Conservation (phyloP, 148 eudicot species). For the Silene latifolia region DNA sequence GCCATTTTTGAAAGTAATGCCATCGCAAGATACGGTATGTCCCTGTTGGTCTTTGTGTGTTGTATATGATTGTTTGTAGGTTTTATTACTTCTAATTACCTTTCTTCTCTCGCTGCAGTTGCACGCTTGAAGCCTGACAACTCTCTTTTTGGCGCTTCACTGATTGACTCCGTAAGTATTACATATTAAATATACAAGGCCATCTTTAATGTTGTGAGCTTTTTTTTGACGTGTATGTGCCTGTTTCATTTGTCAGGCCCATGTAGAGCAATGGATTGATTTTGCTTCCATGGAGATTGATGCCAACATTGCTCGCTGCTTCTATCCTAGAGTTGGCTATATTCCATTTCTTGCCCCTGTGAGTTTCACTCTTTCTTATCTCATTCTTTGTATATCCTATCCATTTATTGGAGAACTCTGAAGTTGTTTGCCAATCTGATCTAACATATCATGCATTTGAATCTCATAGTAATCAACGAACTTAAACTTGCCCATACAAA, state of each 20-base stretch:
- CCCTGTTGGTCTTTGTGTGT: slow-evolving; percentile 4
- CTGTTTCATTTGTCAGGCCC: slow-evolving; percentile 32
- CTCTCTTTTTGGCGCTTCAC: slow-evolving; percentile 48
- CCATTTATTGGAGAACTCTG: not conserved
- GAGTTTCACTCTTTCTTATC: slow-evolving; percentile 3
- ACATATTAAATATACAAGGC: not conserved
- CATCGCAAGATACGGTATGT: slow-evolving; percentile 62
- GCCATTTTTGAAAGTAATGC: slow-evolving; percentile 67
- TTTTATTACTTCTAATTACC: slow-evolving; percentile 5
- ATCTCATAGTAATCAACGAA: not conserved
- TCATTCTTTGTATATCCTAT: not conserved
- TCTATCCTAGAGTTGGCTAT: no score
- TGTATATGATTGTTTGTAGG: slow-evolving; percentile 20
- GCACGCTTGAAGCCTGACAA: slow-evolving; percentile 44
- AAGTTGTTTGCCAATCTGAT: no score
- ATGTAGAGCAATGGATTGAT: no score
- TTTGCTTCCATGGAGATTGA: no score
- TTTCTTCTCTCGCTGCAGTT: slow-evolving; percentile 32
- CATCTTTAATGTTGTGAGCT: not conserved
- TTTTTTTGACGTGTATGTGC: not conserved
- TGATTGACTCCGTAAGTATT: slow-evolving; percentile 44
- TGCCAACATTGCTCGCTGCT: no score
- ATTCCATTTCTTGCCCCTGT: no score
- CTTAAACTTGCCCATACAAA: not conserved
- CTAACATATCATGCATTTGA: no score